Conservation (phyloP, 1,284 basidiomycete genomes). For the Cryptococcus sp. region DNA sequence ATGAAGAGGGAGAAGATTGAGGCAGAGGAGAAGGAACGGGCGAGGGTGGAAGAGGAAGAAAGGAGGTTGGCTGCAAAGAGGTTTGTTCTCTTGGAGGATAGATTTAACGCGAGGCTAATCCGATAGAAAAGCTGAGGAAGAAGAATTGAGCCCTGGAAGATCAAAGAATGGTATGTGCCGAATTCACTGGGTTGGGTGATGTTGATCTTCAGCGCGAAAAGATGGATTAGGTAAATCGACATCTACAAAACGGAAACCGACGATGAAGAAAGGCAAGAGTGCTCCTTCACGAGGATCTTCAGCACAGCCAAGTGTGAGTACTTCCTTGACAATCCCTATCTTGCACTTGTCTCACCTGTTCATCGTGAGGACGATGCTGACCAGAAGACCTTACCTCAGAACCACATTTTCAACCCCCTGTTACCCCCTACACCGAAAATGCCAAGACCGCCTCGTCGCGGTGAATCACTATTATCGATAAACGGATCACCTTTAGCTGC, state of each 20-base stretch:
- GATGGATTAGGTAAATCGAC: neutral
- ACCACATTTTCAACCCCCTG: constrained; percentile 40
- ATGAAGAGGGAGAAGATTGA: constrained; percentile 33
- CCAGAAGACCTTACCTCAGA: constrained; percentile 36
- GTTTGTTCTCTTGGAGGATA: too few species aligned
- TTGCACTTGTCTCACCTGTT: neutral
- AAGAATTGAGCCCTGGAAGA: neutral
- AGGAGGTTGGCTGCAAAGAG: too few species aligned
- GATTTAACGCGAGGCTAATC: too few species aligned
- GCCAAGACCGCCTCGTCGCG: constrained; percentile 24
- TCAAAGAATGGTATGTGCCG: constrained; percentile 10
- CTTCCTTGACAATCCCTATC: neutral
- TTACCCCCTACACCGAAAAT: constrained; percentile 38
- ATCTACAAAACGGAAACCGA: neutral
- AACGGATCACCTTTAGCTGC: constrained; percentile 33
- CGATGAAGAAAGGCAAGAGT: neutral
- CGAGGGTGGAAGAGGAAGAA: constrained; percentile 22
- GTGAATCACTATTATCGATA: constrained; percentile 32
- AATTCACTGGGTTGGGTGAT: neutral
- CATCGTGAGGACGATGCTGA: constrained; percentile 1
- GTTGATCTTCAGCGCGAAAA: neutral
- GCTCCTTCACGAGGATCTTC: neutral
- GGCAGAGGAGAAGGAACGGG: constrained; percentile 24
- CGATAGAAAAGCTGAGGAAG: neutral
- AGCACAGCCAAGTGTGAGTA: neutral